These are phyloP conservation scores for Cladophialophora chaetospira DNA, from an alignment of 2,329 filamentous ascomycete species.

Conservation along the genomic window DNA sequence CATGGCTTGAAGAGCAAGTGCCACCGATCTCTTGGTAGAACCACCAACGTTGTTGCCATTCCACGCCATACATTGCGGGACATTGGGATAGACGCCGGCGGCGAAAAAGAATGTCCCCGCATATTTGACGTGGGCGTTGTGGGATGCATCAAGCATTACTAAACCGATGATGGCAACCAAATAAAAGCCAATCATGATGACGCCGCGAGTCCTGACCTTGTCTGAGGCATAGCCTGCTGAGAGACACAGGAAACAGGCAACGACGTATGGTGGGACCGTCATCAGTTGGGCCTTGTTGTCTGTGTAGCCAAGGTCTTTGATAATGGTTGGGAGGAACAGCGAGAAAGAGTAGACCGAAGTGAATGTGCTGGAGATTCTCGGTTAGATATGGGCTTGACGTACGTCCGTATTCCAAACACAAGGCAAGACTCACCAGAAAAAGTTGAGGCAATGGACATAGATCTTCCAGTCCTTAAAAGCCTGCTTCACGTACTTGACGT, in stretches of 20 bases:
- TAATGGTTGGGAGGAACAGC: constrained; percentile 61
- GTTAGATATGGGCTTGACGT: no score
- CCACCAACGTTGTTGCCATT: constrained; percentile 84
- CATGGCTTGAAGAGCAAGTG: constrained; percentile 82
- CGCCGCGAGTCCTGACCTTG: constrained; percentile 59
- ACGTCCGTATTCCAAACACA: constrained; percentile 56
- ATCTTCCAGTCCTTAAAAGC: constrained; percentile 55
- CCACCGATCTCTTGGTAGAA: constrained; percentile 86
- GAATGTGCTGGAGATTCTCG: no score
- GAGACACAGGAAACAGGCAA: constrained; percentile 57
- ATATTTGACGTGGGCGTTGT: constrained; percentile 12
- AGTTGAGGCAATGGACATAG: constrained; percentile 48
- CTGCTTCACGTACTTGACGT: constrained; percentile 51
- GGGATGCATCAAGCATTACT: constrained; percentile 65
- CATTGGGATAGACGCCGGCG: constrained; percentile 82
- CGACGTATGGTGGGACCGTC: constrained; percentile 67
- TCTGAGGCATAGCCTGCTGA: constrained; percentile 63
- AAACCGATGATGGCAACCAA: constrained; percentile 75
- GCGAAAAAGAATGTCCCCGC: constrained; percentile 82
- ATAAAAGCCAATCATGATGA: constrained; percentile 70
- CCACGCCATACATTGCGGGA: constrained; percentile 87
- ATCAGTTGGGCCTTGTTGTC: constrained; percentile 65
- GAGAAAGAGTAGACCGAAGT: constrained; percentile 62
- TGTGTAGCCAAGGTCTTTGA: constrained; percentile 58
- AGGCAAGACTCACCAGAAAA: no score